These are phyloP conservation scores for Bocquillonia castaneifolia DNA, from an alignment of 441 rosid genomes.

Conservation along the genomic window DNA sequence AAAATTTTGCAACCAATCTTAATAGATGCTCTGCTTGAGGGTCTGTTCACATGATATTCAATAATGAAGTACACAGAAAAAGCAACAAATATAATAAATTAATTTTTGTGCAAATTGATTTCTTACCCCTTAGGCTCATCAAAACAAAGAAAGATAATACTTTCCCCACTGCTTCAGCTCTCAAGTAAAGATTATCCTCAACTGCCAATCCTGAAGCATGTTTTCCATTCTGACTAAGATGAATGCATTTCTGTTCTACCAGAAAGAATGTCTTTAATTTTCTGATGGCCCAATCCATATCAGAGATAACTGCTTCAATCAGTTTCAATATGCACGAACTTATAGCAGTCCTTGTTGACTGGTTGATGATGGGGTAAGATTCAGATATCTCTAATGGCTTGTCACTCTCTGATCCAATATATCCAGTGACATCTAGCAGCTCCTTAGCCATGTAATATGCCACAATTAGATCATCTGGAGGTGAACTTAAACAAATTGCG, in stretches of 20 bases:
- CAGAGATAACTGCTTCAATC: constrained; percentile 43
- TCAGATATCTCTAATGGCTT: constrained; percentile 35
- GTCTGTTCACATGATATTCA: constrained; percentile 40
- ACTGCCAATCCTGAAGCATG: constrained; percentile 32
- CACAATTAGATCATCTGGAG: constrained; percentile 50
- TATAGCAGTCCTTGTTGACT: constrained; percentile 40
- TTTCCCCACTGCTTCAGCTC: constrained; percentile 53
- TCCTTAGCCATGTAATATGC: constrained; percentile 50
- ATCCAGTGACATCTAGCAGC: constrained; percentile 40
- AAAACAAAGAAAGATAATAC: constrained; percentile 61
- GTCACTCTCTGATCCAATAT: constrained; percentile 34
- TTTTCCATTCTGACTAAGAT: constrained; percentile 33
- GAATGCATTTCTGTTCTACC: constrained; percentile 36
- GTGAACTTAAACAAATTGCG: constrained; percentile 43
- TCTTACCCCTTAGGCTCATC: constrained; percentile 66
- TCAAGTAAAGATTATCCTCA: constrained; percentile 52
- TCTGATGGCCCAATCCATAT: constrained; percentile 62
- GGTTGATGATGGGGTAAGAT: constrained; percentile 45
- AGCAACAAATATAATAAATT: constrained; percentile 11
- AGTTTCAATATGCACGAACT: constrained; percentile 50
- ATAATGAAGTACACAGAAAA: constrained; percentile 14
- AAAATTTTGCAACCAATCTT: constrained; percentile 52
- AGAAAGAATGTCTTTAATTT: constrained; percentile 43
- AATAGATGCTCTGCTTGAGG: constrained; percentile 63
- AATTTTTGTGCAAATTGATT: constrained; percentile 8